Base-by-base conservation (phyloP, 202 grass and related monocot species). In the Panicum hallii region DNA sequence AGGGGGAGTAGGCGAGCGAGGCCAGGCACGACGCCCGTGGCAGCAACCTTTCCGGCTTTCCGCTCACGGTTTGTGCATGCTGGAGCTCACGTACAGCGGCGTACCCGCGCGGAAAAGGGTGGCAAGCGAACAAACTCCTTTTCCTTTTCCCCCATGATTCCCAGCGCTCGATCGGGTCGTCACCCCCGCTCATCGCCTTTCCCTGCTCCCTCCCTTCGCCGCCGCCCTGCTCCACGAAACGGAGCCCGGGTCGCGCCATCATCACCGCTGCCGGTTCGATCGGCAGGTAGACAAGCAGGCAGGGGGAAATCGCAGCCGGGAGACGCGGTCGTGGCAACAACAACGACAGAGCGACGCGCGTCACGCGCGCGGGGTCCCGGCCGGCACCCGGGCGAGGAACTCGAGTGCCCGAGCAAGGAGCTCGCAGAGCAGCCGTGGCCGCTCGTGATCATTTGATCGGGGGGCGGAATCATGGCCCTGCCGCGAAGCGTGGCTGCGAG, bases 41-140 rank as follows among this genome's bases (percentile, higher is more conserved):
- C 50, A 5, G 75, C 74, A 43, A 34, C 7, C 14, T 9, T 32
- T n/a, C n/a, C n/a, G n/a, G n/a, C n/a, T n/a, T n/a, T 32, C 34
- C 7, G 7, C 3, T 88, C 87, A 84, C 63, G 60, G 43, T 17
- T 46, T 26, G 87, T 74, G 75, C 82, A 26, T 75, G 69, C 48
- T 58, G 0, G 3, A 44, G 61, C 49, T 62, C 68, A 74, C 81
- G 67, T 79, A 66, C 36, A 38, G 36, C 38, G 30, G 36, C 38
- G 30, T 49, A 70, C 67, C 61, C 34, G 74, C 74, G 47, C 23
- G 70, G 7, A 63, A 57, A 83, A 48, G 26, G 4, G 15, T 3
- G 69, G 81, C 76, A 84, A 74, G 30, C 49, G 42, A 80, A 74
- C 68, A 8, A 6, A 61, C n/a, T 30, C 61, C 69, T 61, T 7